Percentiles rank a stretch among this genome's conserved stretches.
These are phyloP conservation scores for Russula foetens DNA, from an alignment of 768 basidiomycete species.

Conservation along the genomic window DNA sequence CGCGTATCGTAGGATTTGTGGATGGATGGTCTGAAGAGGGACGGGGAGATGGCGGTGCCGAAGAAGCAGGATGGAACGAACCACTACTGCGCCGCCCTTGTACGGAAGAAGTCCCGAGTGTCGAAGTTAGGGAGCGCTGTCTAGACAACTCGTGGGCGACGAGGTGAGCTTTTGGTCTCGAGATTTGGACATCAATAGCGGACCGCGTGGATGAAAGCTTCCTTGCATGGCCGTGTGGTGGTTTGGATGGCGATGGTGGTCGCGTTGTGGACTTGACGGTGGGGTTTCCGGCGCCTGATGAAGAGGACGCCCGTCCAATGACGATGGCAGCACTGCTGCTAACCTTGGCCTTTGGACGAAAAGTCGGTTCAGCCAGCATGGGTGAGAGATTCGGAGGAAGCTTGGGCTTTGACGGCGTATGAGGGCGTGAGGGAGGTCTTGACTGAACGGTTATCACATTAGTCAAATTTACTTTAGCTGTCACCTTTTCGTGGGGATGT, in stretches of 20 bases:
- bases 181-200: constrained; percentile 21
- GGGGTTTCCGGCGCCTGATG: constrained; percentile 22
- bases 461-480: constrained; percentile 41
- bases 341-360: constrained; percentile 53
- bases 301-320: constrained; percentile 21
- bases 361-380: constrained; percentile 8
- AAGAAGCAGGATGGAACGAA: constrained; percentile 22
- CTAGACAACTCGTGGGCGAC: constrained; percentile 20
- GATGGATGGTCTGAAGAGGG: constrained; percentile 19
- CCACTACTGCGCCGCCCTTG: constrained; percentile 23
- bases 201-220: constrained; percentile 12
- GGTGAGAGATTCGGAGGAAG: constrained; percentile 25
- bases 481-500: constrained; percentile 39
- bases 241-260: constrained; percentile 18
- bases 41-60: constrained; percentile 18
- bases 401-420: constrained; percentile 39
- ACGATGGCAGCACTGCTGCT: constrained; percentile 41
- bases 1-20: constrained; percentile 24
- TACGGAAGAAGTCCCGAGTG: constrained; percentile 13
- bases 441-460: constrained; percentile 23
- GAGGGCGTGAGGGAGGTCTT: constrained; percentile 35
- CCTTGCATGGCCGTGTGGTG: background rate
- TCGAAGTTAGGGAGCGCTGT: constrained; percentile 27
- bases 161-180: constrained; percentile 21
- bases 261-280: constrained; percentile 22